Percentiles rank a stretch among this genome's conserved stretches.
These are phyloP conservation scores for Cyclaneusma minus DNA, from an alignment of 2,329 filamentous ascomycete species.

Conservation along the genomic window DNA sequence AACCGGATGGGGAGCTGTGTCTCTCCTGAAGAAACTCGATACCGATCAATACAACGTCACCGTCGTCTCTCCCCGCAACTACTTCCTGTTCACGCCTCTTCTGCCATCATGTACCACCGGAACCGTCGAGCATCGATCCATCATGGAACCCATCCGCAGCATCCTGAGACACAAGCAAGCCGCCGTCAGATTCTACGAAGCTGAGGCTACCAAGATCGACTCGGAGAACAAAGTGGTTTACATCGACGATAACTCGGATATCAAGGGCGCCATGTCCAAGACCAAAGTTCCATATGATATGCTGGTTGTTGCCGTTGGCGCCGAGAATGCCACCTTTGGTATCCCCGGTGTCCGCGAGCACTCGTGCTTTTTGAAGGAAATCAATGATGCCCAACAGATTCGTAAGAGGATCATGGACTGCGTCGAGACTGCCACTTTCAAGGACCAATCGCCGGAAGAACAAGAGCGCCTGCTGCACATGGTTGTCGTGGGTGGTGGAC, in stretches of 20 bases:
- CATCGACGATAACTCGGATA: slow-evolving; percentile 83
- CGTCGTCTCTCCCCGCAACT: slow-evolving; percentile 95
- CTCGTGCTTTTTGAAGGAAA: slow-evolving; percentile 98
- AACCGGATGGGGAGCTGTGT: slow-evolving; percentile 92
- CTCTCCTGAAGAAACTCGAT: slow-evolving; percentile 94
- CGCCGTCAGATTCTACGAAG: slow-evolving; percentile 92
- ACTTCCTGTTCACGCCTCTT: slow-evolving; percentile 98
- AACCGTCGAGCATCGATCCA: slow-evolving; percentile 95
- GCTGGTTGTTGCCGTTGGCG: slow-evolving; percentile 92
- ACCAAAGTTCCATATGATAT: slow-evolving; percentile 96
- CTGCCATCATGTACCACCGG: slow-evolving; percentile 95
- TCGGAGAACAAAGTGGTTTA: slow-evolving; percentile 76
- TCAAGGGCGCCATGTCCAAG: slow-evolving; percentile 67
- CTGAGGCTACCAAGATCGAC: slow-evolving; percentile 90
- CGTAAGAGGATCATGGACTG: slow-evolving; percentile 99
- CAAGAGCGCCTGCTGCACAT: slow-evolving; percentile 92
- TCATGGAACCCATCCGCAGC: slow-evolving; percentile 97
- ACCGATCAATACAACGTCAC: slow-evolving; percentile 98
- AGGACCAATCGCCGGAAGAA: slow-evolving; percentile 80
- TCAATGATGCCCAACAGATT: slow-evolving; percentile 87
- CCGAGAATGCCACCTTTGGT: slow-evolving; percentile 96
- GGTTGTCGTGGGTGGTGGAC: slow-evolving; percentile 88
- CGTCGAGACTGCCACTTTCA: slow-evolving; percentile 96
- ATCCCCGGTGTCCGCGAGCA: slow-evolving; percentile 91
- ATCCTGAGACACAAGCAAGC: slow-evolving; percentile 93